These are phyloP conservation scores for Populus nigra DNA, from an alignment of 345 rosid species.

Conservation along the genomic window DNA sequence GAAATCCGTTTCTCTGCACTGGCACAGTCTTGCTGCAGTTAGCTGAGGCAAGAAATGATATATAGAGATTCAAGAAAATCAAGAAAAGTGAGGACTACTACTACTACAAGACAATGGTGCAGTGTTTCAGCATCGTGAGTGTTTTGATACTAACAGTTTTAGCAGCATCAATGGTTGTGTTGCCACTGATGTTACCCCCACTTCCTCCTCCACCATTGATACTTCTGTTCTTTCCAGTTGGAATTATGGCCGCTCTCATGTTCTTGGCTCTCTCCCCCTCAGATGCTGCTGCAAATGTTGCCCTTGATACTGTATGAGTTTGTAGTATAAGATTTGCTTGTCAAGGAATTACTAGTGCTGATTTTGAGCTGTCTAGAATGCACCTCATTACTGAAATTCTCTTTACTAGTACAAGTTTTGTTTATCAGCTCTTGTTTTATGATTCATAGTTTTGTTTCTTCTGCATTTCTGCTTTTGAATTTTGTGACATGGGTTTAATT, in stretches of 20 bases:
- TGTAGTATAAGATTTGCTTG: not conserved
- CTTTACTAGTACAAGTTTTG: not conserved
- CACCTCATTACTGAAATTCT: not conserved
- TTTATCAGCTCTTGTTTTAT: not conserved
- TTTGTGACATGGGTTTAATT: not conserved
- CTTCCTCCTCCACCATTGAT: conserved; percentile 63
- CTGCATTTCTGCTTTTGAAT: not conserved
- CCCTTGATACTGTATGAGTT: not conserved
- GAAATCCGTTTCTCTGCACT: not conserved
- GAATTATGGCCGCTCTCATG: conserved; percentile 64
- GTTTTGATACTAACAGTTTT: conserved; percentile 35
- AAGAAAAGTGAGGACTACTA: not conserved
- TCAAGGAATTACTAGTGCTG: not conserved
- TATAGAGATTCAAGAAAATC: conserved; percentile 13
- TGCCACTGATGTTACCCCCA: conserved; percentile 66
- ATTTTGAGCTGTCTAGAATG: not conserved
- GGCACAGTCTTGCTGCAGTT: not conserved
- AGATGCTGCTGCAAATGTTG: conserved; percentile 20
- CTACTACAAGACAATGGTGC: conserved; percentile 16
- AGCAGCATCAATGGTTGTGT: conserved; percentile 46
- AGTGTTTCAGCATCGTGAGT: conserved; percentile 34
- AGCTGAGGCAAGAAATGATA: conserved; percentile 20
- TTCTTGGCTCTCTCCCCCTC: conserved; percentile 57
- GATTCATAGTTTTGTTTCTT: not conserved
- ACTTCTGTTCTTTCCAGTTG: conserved; percentile 57